Base-by-base conservation (phyloP, 2,329 filamentous ascomycete genomes). In the Sclerotinia nivalis region DNA sequence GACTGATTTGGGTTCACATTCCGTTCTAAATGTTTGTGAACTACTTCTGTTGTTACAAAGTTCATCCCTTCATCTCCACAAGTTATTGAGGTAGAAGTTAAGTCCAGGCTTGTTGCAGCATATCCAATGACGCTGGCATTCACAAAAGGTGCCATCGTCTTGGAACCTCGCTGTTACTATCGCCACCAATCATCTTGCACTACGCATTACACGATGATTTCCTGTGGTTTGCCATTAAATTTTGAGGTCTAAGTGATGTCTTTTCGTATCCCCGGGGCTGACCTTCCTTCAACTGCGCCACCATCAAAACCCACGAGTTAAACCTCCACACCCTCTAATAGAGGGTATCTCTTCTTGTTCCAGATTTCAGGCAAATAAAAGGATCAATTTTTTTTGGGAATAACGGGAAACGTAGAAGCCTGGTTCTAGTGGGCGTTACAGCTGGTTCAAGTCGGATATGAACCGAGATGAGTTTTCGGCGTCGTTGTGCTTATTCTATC, bases 281-380 rank as follows among this genome's bases (percentile, higher is more conserved):
- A n/a, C 34, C 2, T n/a, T 58, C 64, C 50, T 56, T 66, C 50
- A 12, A 66, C 37, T 56, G 25, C 64, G 64, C 50, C 64, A 58
- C 40, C 20, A 45, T 58, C 50, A 58, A 18, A 58, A 34, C 28
- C 62, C 10, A 6, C 25, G 22, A 58, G 50, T 31, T 55, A 28
- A 20, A 31, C 31, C 5, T 55, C 8, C 7, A 31, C 62, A 66
- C 4, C 37, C 18, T 45, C 55, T 34, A 40, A 15, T 28, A 20
- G 40, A 34, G 12, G 34, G n/a, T 22, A 55, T 45, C 50, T 0
- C 15, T 28, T 43, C 37, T 28, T n/a, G 50, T 58, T 56, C 12
- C 52, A 47, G 52, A 43, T 37, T 20, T 10, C 7, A 15, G 18
- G 34, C 22, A 45, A 47, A 66, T 43, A 20, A 47, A 31, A 25